phyloP scores from a whole-genome alignment of 441 rosid genomes.

The Mallotus japonicus region DNA sequence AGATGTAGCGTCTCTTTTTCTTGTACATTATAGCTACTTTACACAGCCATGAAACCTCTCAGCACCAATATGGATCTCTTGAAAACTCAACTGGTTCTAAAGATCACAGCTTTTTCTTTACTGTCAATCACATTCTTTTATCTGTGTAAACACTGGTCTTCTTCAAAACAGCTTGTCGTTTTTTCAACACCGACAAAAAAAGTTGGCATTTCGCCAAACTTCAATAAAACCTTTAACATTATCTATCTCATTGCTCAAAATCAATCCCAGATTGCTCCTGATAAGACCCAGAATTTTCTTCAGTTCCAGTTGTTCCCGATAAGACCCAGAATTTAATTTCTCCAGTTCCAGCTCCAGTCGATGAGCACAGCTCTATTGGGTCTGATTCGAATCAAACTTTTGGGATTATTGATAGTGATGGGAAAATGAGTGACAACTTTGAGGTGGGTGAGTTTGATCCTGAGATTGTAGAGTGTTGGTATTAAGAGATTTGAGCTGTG shows the following conservation, averaged over 20 bases:
- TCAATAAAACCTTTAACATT: constrained; percentile 44
- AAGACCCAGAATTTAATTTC: constrained; percentile 28
- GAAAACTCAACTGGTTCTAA: constrained; percentile 44
- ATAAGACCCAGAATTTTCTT: constrained; percentile 29
- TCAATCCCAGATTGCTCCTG: constrained; percentile 28
- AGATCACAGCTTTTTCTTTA: constrained; percentile 50
- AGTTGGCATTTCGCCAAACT: constrained; percentile 65
- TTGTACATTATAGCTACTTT: not conserved
- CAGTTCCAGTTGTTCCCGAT: constrained; percentile 27
- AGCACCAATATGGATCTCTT: constrained; percentile 40
- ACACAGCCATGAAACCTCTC: constrained; percentile 46
- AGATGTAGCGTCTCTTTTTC: not conserved
- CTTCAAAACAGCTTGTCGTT: constrained; percentile 65
- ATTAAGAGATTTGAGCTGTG: constrained; percentile 49
- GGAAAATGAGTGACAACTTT: constrained; percentile 79
- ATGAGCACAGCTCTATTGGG: constrained; percentile 26
- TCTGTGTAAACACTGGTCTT: constrained; percentile 88
- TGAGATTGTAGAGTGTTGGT: constrained; percentile 39
- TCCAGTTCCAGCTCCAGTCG: constrained; percentile 13
- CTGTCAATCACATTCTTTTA: constrained; percentile 69
- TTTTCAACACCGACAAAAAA: constrained; percentile 36
- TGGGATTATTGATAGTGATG: constrained; percentile 77
- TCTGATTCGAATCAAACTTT: constrained; percentile 36
- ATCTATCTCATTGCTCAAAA: constrained; percentile 37
- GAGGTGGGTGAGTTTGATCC: constrained; percentile 81